These are phyloP conservation scores for Backusella liffmaniae DNA, from an alignment of 192 early-diverging fungal genomes.

Conservation along the genomic window DNA sequence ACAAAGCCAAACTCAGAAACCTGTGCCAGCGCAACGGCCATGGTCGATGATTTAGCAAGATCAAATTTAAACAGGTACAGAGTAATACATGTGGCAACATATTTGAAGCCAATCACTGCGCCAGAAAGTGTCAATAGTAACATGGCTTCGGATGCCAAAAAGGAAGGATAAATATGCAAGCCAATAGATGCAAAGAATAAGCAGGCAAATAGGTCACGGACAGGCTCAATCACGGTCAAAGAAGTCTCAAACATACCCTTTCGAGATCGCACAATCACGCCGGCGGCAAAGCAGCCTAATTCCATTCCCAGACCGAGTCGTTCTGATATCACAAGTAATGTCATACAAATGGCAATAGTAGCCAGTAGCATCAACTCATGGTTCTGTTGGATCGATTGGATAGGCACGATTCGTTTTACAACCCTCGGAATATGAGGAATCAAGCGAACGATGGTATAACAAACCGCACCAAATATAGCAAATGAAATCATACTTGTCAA, in stretches of 20 bases:
- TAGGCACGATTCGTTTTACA: slow-evolving; percentile 13
- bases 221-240: slow-evolving; percentile 42
- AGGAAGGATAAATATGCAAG: slow-evolving; percentile 57
- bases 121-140: slow-evolving; percentile 46
- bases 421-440: slow-evolving; percentile 2
- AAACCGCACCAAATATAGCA: slow-evolving; percentile 39
- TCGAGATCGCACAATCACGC: slow-evolving; percentile 49
- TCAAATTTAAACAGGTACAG: slow-evolving; percentile 42
- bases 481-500: slow-evolving; percentile 30
- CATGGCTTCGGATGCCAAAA: slow-evolving; percentile 47
- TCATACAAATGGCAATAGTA: slow-evolving; percentile 46
- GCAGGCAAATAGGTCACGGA: slow-evolving; percentile 52
- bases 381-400: slow-evolving; percentile 17
- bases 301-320: slow-evolving; percentile 51
- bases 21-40: slow-evolving; percentile 54
- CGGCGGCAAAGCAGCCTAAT: slow-evolving; percentile 58
- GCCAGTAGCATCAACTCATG: slow-evolving; percentile 48
- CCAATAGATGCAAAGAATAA: slow-evolving; percentile 62
- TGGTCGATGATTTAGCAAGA: slow-evolving; percentile 28
- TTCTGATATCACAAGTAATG: slow-evolving; percentile 40
- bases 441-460: slow-evolving; percentile 29
- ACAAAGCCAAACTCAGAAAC: slow-evolving; percentile 63
- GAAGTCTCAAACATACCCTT: slow-evolving; percentile 40
- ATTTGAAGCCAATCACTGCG: slow-evolving; percentile 49
- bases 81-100: slow-evolving; percentile 33